Evolutionary conservation across 768 basidiomycete genomes (phyloP), one percentile per base, ranked within the genome.

Genomic region (Agrocybe praecox): DNA sequence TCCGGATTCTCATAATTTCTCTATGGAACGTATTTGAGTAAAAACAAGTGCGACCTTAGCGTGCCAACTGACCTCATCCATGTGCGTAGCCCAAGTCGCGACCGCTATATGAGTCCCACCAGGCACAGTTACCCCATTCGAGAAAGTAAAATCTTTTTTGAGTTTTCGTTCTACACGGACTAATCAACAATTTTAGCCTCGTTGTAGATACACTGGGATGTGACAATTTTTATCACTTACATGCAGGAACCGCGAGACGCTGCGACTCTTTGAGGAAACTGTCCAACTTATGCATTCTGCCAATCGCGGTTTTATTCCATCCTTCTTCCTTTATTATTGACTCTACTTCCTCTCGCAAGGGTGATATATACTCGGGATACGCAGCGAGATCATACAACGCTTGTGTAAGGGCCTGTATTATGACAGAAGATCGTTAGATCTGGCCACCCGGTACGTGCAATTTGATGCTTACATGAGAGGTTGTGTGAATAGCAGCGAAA

Each of bases 301-400:
- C 64, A 49, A 79, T 61, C 0, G 72, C 64, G 4, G 64, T 56
- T 47, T 75, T 74, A 0, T 66, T 66, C 70, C 76, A 80, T 18
- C 73, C 79, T 24, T 78, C 72, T 3, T 69, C 63, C 1, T 56
- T 51, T 9, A 79, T 56, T 6, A 76, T 69, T 1, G 58, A 59
- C 45, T 77, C 76, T 5, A 80, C 69, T 61, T 85, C 82, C 51
- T 78, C 75, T 0, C 81, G 73, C 22, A 84, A 49, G 6, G 72
- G 66, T 2, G 64, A 58, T 1, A 72, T 57, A 46, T 73, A 74
- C 22, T 74, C 65, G 1, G 77, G 74, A 24, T 69, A 46, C 0
- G 69, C 62, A 11, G 77, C 76, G 7, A 82, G 64, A 18, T 78
- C 62, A 51, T 69, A 75, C 1, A 80, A 46, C 0, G 72, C 71